Base-by-base conservation (phyloP, 352 stramenopile species). In the Globisporangium polare region DNA sequence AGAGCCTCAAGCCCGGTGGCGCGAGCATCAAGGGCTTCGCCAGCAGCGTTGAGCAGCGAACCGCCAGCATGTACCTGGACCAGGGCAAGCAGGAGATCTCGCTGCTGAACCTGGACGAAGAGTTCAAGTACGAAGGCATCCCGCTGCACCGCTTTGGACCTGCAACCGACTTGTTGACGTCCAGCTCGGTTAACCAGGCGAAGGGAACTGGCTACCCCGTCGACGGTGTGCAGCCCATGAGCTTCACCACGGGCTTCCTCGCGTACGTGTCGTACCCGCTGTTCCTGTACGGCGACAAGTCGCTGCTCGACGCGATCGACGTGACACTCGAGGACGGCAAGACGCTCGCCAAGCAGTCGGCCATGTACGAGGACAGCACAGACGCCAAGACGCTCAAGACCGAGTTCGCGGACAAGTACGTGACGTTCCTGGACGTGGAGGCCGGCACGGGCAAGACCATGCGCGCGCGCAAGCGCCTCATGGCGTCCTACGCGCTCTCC, bases 261-360 rank as follows among this genome's bases (percentile, higher is more conserved):
- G 65, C 71, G 17, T 81, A 73, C 52, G 55, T 81, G 39, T 77
- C 71, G 55, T 78, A 73, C 63, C 71, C 73, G 18, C 6, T 81
- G 24, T 81, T 66, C 47, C 56, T 81, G 9, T 78, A 63, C 22
- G 73, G 70, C 5, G 62, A 81, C 55, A 60, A 61, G 24, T 63
- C 62, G 22, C 46, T 81, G 20, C 13, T 60, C 1, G 42, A 69
- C 0, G 51, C 13, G 2, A 67, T 81, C 5, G 60, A 78, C 37
- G 57, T 81, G 13, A 78, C 73, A 7, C 46, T 73, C 41, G 42
- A 42, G 7, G 60, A 78, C 39, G 73, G 73, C 46, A 35, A 29
- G 24, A 66, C 66, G 6, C 46, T 67, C 33, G 73, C 65, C 22
- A 68, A 62, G 1, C 41, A 62, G 4, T 52, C 42, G 12, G 12